A percentile compares a stretch with the other conserved stretches of the same genome.
phyloP scores from a whole-genome alignment of 306 rosid species.

The Lathyrus oleraceus region DNA sequence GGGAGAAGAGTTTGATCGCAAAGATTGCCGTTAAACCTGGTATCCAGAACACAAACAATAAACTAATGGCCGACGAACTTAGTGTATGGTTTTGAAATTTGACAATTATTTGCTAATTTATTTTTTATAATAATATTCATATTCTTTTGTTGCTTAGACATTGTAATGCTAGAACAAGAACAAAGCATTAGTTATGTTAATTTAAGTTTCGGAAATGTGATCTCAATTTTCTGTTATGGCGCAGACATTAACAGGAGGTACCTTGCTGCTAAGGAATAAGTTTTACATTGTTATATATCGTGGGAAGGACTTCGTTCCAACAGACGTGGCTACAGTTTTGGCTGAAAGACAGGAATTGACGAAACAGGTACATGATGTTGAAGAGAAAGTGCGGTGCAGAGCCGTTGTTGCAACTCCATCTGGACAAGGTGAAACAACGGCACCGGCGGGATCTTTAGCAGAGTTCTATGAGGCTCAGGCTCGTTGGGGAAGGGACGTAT shows the following conservation, averaged over 20 bases:
- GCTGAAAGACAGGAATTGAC: conserved; percentile 88
- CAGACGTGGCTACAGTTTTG: conserved; percentile 74
- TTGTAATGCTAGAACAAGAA: conserved; percentile 23
- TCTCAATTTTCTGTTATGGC: conserved; percentile 34
- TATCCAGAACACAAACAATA: conserved; percentile 97
- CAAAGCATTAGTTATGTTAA: neutral
- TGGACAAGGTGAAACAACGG: conserved; percentile 53
- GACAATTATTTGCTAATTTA: conserved; percentile 3
- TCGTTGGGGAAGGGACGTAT: conserved; percentile 87
- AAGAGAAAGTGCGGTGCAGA: conserved; percentile 66
- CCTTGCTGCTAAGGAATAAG: conserved; percentile 85
- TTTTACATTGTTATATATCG: conserved; percentile 89
- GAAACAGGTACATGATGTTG: conserved; percentile 85
- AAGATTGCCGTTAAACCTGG: conserved; percentile 98
- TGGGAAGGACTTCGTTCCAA: conserved; percentile 93
- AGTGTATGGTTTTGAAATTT: conserved; percentile 52
- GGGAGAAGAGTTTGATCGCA: conserved; percentile 88
- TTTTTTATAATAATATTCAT: neutral
- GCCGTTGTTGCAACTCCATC: conserved; percentile 52
- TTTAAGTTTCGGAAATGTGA: conserved; percentile 2
- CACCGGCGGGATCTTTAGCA: conserved; percentile 88
- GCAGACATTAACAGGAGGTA: conserved; percentile 92
- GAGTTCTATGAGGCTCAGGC: conserved; percentile 96
- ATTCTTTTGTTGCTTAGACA: conserved; percentile 14
- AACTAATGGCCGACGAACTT: conserved; percentile 91